Evolutionary conservation across 495 filamentous ascomycete genomes (phyloP).

Genomic region (Chaetomium fimeti): DNA sequence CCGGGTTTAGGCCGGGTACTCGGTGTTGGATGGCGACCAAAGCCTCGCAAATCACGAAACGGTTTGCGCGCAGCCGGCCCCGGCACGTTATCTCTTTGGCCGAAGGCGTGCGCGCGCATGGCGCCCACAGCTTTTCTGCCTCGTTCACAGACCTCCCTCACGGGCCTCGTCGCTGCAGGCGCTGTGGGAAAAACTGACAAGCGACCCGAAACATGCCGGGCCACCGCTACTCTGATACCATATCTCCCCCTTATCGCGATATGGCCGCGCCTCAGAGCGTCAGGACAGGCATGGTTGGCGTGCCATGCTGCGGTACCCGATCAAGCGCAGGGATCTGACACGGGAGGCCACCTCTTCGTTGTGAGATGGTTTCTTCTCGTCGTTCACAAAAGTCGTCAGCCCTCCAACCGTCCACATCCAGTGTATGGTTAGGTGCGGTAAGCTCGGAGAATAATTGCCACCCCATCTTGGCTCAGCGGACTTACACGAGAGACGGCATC

Average conservation of each 20-base stretch:
- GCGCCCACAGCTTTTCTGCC: not conserved
- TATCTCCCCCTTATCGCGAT: constrained; percentile 27
- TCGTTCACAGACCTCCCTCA: not conserved
- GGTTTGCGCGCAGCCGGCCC: constrained; percentile 8
- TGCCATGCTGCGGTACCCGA: constrained; percentile 19
- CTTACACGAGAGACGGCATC: constrained; percentile 11
- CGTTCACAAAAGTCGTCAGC: no score
- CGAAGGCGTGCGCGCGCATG: constrained; percentile 7
- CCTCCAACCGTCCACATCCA: no score
- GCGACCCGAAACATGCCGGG: constrained; percentile 13
- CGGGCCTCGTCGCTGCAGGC: constrained; percentile 10
- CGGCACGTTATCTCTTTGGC: constrained; percentile 15
- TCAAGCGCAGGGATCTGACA: not conserved
- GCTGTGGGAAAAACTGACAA: not conserved
- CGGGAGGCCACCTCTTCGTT: not conserved
- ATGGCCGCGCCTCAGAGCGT: constrained; percentile 2
- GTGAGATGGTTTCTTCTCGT: not conserved
- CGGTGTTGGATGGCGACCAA: constrained; percentile 15
- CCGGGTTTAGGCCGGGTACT: constrained; percentile 1
- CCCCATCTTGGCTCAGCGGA: constrained; percentile 8
- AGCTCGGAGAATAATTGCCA: not conserved
- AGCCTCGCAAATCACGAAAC: constrained; percentile 20
- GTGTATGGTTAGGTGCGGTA: no score
- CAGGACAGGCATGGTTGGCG: constrained; percentile 6
- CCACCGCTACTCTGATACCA: constrained; percentile 30